These are phyloP conservation scores for Camelina sativa DNA, from an alignment of 345 rosid species.

Conservation along the genomic window DNA sequence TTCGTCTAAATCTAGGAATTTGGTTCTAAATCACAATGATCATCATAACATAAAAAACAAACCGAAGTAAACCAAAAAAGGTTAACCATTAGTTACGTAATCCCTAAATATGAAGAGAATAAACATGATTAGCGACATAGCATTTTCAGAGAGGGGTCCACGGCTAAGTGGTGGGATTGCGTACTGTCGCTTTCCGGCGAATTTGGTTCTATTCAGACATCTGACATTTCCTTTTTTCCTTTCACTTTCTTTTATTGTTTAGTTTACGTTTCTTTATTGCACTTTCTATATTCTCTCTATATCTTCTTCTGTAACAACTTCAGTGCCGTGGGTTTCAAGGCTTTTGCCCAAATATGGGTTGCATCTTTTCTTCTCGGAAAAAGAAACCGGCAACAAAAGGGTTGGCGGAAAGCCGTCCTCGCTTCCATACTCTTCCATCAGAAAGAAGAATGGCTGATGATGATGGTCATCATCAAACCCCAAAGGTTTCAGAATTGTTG, in stretches of 20 bases:
- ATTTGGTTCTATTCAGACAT: constrained; percentile 39
- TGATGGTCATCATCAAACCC: background rate
- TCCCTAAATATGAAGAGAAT: background rate
- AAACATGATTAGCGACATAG: constrained; percentile 21
- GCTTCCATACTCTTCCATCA: constrained; percentile 20
- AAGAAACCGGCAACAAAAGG: constrained; percentile 22
- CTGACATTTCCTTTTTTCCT: constrained; percentile 8
- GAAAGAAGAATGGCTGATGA: background rate
- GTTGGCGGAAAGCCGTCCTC: constrained; percentile 30
- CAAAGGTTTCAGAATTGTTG: constrained; percentile 16
- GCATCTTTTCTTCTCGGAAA: constrained; percentile 30
- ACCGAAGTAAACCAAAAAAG: background rate
- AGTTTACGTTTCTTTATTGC: constrained; percentile 31
- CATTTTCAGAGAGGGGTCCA: too few species aligned
- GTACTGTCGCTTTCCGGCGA: constrained; percentile 39
- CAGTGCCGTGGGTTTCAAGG: constrained; percentile 32
- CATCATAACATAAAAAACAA: too few species aligned
- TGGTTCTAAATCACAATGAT: background rate
- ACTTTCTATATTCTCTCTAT: constrained; percentile 32
- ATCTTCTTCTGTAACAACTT: background rate
- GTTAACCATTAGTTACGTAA: constrained; percentile 1
- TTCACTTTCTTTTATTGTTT: background rate
- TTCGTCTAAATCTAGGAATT: background rate
- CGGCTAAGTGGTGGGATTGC: background rate
- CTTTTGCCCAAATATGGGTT: constrained; percentile 31